phyloP scores from a whole-genome alignment of 768 basidiomycete species.

The Aureoboletus auriporus region DNA sequence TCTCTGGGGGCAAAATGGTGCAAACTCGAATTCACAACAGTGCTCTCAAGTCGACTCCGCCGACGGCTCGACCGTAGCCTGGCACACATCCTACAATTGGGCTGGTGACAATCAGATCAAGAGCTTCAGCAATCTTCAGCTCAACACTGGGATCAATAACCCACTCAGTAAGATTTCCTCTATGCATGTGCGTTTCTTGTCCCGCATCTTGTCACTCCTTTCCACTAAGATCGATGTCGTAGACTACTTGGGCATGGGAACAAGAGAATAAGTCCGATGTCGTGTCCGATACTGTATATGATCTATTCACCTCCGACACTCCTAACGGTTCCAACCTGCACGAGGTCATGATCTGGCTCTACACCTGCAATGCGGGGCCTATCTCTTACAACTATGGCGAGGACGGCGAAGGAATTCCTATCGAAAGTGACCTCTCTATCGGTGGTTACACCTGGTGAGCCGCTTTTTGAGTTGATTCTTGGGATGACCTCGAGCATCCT shows the following conservation, averaged over 20 bases:
- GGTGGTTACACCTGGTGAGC: conserved; percentile 49
- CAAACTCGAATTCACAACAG: conserved; percentile 47
- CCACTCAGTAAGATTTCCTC: conserved; percentile 49
- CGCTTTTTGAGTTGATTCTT: neutral
- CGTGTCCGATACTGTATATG: conserved; percentile 56
- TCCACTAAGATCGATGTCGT: neutral
- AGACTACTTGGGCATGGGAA: conserved; percentile 60
- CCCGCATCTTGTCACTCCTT: neutral
- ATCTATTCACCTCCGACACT: conserved; percentile 55
- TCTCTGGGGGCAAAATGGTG: conserved; percentile 39
- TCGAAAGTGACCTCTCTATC: conserved; percentile 38
- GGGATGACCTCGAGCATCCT: neutral
- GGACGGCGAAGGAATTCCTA: conserved; percentile 43
- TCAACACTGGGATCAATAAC: conserved; percentile 47
- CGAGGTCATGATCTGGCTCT: conserved; percentile 68
- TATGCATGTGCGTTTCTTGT: conserved; percentile 45
- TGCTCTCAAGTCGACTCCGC: conserved; percentile 46
- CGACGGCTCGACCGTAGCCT: conserved; percentile 40
- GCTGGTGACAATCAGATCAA: conserved; percentile 49
- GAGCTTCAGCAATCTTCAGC: conserved; percentile 57
- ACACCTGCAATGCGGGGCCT: conserved; percentile 52
- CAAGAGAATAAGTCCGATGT: conserved; percentile 27
- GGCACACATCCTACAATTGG: conserved; percentile 57
- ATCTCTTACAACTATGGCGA: conserved; percentile 48
- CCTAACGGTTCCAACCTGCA: conserved; percentile 42